Percentiles rank a stretch among this genome's conserved stretches.
Evolutionary conservation across 1,284 basidiomycete species (phyloP).

Genomic region (Microbotryum lychnidis-dioicae): DNA sequence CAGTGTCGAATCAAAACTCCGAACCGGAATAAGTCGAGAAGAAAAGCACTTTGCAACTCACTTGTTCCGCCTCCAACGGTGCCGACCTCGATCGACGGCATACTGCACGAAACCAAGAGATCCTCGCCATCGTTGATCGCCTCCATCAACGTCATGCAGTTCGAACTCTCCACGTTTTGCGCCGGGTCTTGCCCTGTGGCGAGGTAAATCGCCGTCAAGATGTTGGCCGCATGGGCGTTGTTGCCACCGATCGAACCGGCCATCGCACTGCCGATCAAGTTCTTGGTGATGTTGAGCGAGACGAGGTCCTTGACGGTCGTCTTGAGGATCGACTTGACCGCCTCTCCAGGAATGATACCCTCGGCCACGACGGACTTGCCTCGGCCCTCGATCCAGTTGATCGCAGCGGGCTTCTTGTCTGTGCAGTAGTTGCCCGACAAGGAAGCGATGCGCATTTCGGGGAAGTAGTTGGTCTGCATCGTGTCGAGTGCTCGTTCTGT

Average conservation of each 20-base stretch:
- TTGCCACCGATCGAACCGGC: conserved; percentile 94
- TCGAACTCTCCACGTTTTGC: conserved; percentile 96
- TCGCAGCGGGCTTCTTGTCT: conserved; percentile 99
- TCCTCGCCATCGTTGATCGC: conserved; percentile 87
- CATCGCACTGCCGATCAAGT: conserved; percentile 94
- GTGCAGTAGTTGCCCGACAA: conserved; percentile 98
- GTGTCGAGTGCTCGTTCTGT: conserved; percentile 86
- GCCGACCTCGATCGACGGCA: conserved; percentile 94
- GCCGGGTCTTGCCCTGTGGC: conserved; percentile 98
- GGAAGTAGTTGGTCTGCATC: conserved; percentile 66
- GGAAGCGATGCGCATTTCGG: conserved; percentile 86
- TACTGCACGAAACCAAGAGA: conserved; percentile 80
- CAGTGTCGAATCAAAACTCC: neutral
- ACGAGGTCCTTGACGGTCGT: conserved; percentile 85
- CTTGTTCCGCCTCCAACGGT: conserved; percentile 89
- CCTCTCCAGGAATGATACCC: conserved; percentile 78
- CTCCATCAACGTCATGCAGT: conserved; percentile 98
- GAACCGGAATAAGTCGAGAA: neutral
- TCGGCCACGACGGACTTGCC: conserved; percentile 98
- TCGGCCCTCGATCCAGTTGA: conserved; percentile 99
- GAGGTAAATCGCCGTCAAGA: conserved; percentile 88
- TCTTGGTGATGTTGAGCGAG: conserved; percentile 95
- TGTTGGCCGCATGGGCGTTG: conserved; percentile 98
- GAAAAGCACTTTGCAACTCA: conserved; percentile 31
- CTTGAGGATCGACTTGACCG: conserved; percentile 87